A percentile compares a stretch with the other conserved stretches of the same genome.
Evolutionary conservation across 129 eudicot genomes (phyloP).

Genomic region (Lactuca sativa): DNA sequence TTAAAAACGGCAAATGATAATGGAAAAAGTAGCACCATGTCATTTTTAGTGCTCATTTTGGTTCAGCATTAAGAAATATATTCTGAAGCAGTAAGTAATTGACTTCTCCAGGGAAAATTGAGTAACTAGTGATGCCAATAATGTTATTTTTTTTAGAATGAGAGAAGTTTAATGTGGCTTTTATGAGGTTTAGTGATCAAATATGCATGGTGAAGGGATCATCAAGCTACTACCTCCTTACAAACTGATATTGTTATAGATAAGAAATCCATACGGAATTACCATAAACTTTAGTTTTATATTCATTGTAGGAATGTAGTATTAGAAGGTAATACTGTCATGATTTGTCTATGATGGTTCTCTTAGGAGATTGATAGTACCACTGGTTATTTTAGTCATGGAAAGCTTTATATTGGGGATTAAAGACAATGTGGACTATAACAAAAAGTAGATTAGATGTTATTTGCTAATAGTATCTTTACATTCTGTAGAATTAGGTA

Average conservation of each 20-base stretch:
- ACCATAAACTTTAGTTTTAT: constrained; percentile 9
- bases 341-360: constrained; percentile 11
- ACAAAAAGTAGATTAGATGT: constrained; percentile 2
- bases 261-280: neutral
- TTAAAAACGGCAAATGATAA: neutral
- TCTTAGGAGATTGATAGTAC: neutral
- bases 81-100: neutral
- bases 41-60: neutral
- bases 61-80: no score
- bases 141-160: neutral
- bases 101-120: constrained; percentile 11
- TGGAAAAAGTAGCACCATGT: constrained; percentile 1
- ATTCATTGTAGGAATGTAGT: constrained; percentile 5
- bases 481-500: neutral
- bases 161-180: neutral
- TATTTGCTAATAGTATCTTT: constrained; percentile 4
- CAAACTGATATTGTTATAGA: constrained; percentile 15
- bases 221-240: neutral
- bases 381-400: constrained; percentile 11
- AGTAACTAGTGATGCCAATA: neutral
- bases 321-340: neutral
- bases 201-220: constrained; percentile 23
- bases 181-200: neutral
- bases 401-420: neutral
- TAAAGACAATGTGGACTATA: neutral